Conservation (phyloP, 495 filamentous ascomycete genomes). For the Talaromyces thailandensis region DNA sequence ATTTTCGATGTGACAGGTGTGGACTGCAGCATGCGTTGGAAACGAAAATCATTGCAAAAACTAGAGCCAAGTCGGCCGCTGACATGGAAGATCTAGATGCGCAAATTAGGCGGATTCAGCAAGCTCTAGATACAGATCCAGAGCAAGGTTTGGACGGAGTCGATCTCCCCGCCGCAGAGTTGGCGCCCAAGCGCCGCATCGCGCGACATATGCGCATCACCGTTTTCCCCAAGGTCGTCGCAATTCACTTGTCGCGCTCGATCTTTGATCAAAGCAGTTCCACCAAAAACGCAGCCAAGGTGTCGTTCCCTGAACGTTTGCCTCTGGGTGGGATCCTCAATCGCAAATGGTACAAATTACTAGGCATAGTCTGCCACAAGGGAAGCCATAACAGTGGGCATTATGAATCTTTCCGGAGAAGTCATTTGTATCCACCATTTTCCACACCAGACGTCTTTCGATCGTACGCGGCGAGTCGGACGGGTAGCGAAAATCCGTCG, state of each 20-base stretch:
- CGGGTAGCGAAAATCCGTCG: slow-evolving; percentile 38
- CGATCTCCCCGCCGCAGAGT: slow-evolving; percentile 59
- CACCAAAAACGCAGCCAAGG: slow-evolving; percentile 88
- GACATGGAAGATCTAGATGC: slow-evolving; percentile 44
- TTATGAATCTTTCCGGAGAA: slow-evolving; percentile 94
- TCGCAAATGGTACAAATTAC: slow-evolving; percentile 72
- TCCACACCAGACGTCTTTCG: slow-evolving; percentile 74
- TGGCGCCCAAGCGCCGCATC: slow-evolving; percentile 74
- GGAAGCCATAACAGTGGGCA: slow-evolving; percentile 94
- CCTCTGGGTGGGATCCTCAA: slow-evolving; percentile 71
- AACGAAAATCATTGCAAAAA: slow-evolving; percentile 37
- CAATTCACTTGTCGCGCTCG: slow-evolving; percentile 85
- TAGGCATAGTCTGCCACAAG: slow-evolving; percentile 87
- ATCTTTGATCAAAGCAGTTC: slow-evolving; percentile 76
- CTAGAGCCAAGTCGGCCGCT: slow-evolving; percentile 31
- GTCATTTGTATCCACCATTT: slow-evolving; percentile 64
- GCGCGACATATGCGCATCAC: slow-evolving; percentile 79
- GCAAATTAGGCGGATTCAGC: slow-evolving; percentile 46
- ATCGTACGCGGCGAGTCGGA: slow-evolving; percentile 54
- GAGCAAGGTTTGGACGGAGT: slow-evolving; percentile 66
- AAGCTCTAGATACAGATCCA: slow-evolving; percentile 65
- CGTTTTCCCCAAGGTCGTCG: slow-evolving; percentile 76
- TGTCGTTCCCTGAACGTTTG: slow-evolving; percentile 79
- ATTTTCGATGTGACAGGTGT: slow-evolving; percentile 91
- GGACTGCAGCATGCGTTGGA: slow-evolving; percentile 71